Base-by-base conservation (phyloP, 306 rosid species). In the Gynostemma pentaphyllum region DNA sequence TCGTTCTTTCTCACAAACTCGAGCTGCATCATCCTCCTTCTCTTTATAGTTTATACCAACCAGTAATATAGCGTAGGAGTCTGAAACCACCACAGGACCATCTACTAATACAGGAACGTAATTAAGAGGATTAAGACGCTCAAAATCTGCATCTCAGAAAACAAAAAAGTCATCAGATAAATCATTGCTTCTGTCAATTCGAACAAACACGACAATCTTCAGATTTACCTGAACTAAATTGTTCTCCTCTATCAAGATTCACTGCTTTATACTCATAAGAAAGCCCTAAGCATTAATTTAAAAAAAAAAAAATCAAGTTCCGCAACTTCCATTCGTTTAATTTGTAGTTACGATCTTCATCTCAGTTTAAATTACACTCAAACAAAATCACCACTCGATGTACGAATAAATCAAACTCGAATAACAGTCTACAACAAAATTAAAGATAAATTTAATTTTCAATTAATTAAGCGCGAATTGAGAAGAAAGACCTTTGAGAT, bases 81-180 rank as follows among this genome's bases (percentile, higher is more conserved):
- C 83, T 16, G 81, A 72, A 66, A 81, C 41, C 68, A 75, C 83
- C 28, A 46, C 54, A n/a, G 53, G 53, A 56, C 72, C 78, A 71
- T 81, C 82, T 26, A 78, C 83, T 48, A 81, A 72, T 66, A 78
- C 79, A 1, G 86, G 83, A 22, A 81, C 86, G 46, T 24, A 81
- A 26, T 57, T 75, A 15, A 81, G 76, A 68, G 80, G 80, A 51
- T 78, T 81, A 64, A 78, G 37, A 36, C 74, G 71, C 76, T 75
- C 78, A 41, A 78, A 81, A 15, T 75, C 81, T 78, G 79, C 74
- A 78, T 48, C 68, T 70, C 71, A 14, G 39, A 49, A 61, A 12
- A 12, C 21, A 10, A 21, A 32, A 32, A 13, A 40, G 23, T 59
- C 12, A 12, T 37, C 22, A n/a, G 11, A 40, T 19, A 32, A 23